Conservation (phyloP, 1,284 basidiomycete genomes). For the Fomitiporia mediterranea region DNA sequence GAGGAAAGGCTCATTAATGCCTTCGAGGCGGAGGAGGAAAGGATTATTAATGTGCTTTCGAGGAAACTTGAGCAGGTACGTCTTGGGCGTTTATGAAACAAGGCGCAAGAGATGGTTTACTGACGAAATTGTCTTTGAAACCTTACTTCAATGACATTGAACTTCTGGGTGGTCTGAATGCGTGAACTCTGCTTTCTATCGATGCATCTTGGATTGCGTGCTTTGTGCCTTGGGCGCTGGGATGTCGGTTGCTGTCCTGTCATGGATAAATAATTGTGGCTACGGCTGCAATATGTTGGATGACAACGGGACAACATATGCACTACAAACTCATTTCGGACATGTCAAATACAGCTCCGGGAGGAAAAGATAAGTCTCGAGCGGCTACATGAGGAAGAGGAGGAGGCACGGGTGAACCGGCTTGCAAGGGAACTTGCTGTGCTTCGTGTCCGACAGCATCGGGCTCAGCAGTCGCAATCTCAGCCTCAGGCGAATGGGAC, state of each 20-base stretch:
- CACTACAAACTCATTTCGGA: no score
- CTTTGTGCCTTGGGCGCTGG: no score
- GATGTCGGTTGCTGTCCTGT: neutral
- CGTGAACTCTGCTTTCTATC: no score
- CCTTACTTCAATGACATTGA: no score
- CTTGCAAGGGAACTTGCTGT: slow-evolving; percentile 66
- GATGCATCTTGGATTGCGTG: no score
- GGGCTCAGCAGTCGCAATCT: slow-evolving; percentile 26
- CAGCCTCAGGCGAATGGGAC: slow-evolving; percentile 23
- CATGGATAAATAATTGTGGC: neutral
- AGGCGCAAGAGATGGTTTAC: neutral
- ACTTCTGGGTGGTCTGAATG: no score
- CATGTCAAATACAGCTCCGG: slow-evolving; percentile 61
- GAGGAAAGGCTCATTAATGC: slow-evolving; percentile 78
- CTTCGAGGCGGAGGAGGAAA: slow-evolving; percentile 83
- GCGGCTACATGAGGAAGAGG: slow-evolving; percentile 74
- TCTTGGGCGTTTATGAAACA: no score
- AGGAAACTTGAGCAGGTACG: slow-evolving; percentile 17
- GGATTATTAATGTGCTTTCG: slow-evolving; percentile 62
- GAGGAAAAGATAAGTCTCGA: slow-evolving; percentile 82
- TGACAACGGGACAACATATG: no score
- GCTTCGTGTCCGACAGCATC: slow-evolving; percentile 51
- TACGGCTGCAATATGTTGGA: slow-evolving; percentile 11
- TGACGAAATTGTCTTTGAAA: neutral
- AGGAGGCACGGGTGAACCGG: slow-evolving; percentile 71